phyloP scores from a whole-genome alignment of 1,284 basidiomycete genomes.

The Sporisorium exsertum region DNA sequence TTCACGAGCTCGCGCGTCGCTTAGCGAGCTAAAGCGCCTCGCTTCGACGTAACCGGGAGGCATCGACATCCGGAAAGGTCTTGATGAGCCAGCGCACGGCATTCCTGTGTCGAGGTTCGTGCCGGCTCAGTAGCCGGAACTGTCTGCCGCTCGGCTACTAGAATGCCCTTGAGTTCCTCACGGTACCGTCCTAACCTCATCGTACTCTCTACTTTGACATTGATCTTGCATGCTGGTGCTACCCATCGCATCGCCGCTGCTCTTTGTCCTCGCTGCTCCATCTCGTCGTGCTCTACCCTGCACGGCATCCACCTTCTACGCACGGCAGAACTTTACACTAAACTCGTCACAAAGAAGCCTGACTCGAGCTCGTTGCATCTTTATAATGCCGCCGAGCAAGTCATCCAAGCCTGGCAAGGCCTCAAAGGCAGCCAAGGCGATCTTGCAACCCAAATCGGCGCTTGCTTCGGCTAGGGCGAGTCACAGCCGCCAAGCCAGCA shows the following conservation, averaged over 20 bases:
- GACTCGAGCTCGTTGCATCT: not conserved
- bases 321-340: not conserved
- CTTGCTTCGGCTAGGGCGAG: conserved; percentile 29
- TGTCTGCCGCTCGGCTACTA: not conserved
- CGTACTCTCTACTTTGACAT: not conserved
- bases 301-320: not conserved
- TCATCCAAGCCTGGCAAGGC: conserved; percentile 24
- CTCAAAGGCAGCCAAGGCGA: conserved; percentile 44
- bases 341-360: not conserved
- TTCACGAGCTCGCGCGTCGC: conserved; percentile 1
- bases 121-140: not conserved
- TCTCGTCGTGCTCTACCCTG: conserved; percentile 6
- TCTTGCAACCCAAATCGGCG: conserved; percentile 37
- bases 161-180: no score
- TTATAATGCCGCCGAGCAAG: conserved; percentile 25
- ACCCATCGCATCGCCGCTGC: conserved; percentile 18
- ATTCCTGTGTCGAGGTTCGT: not conserved
- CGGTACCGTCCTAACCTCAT: no score
- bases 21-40: conserved; percentile 3
- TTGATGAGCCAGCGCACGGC: no score
- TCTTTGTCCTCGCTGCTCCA: conserved; percentile 4
- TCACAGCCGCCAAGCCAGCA: conserved; percentile 11
- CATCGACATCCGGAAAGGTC: no score
- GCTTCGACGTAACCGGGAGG: no score
- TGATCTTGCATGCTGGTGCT: conserved; percentile 15